These are phyloP conservation scores for Elaeis oleifera DNA, from an alignment of 202 grass and related monocot species.

Conservation along the genomic window DNA sequence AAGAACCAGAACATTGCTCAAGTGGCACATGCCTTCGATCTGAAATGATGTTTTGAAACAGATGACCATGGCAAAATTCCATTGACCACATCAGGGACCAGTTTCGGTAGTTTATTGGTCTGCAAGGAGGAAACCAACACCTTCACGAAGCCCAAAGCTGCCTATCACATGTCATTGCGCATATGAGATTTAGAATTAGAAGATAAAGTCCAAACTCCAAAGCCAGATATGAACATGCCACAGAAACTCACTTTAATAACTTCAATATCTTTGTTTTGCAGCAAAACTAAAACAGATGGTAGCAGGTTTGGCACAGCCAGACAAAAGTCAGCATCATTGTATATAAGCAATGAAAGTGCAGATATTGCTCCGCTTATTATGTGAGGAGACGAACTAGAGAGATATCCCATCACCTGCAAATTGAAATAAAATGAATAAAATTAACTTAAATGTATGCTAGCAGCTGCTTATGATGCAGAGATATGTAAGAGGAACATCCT, in stretches of 20 bases:
- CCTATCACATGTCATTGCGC: constrained; percentile 33
- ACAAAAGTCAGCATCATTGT: constrained; percentile 80
- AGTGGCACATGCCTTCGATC: constrained; percentile 53
- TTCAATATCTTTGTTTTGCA: constrained; percentile 86
- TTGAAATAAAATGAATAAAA: constrained; percentile 13
- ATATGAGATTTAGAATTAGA: constrained; percentile 19
- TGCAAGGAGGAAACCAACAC: constrained; percentile 86
- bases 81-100: constrained; percentile 59
- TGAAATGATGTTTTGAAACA: constrained; percentile 82
- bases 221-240: not conserved
- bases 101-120: constrained; percentile 47
- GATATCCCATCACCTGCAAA: constrained; percentile 94
- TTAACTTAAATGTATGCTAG: constrained; percentile 11
- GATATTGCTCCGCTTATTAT: constrained; percentile 87
- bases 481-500: no score
- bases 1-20: constrained; percentile 16
- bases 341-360: constrained; percentile 95
- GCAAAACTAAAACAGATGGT: constrained; percentile 75
- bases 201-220: no score
- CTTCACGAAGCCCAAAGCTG: constrained; percentile 92
- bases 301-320: constrained; percentile 87
- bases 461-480: not conserved
- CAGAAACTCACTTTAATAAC: constrained; percentile 57
- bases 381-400: constrained; percentile 77
- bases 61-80: constrained; percentile 70